Conservation (phyloP, 257 asterid species). For the Nyctanthes arbortristis region DNA sequence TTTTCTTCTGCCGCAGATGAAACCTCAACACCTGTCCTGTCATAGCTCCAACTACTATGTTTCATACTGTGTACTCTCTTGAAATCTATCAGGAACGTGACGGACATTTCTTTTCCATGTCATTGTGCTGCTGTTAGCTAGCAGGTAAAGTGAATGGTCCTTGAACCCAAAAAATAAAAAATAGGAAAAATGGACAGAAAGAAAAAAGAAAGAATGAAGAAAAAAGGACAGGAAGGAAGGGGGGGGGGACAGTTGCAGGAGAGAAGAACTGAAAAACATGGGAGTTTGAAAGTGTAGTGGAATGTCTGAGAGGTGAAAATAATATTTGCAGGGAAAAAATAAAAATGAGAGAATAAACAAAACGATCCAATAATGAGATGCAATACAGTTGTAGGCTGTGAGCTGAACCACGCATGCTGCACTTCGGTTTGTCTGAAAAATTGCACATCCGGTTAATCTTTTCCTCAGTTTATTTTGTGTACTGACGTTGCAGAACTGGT, state of each 20-base stretch:
- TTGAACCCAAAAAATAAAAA: not conserved
- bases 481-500: conserved; percentile 23
- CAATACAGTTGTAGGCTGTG: conserved; percentile 11
- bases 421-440: conserved; percentile 10
- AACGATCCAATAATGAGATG: no score
- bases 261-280: not conserved
- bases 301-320: not conserved
- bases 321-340: not conserved
- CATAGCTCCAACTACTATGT: conserved; percentile 9
- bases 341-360: no score
- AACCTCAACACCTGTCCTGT: not conserved
- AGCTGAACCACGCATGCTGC: conserved; percentile 18
- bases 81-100: conserved; percentile 9
- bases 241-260: not conserved
- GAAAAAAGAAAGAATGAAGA: not conserved
- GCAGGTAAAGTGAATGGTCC: not conserved
- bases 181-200: not conserved
- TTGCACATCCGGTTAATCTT: not conserved
- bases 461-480: not conserved
- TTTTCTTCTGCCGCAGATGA: conserved; percentile 78
- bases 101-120: conserved; percentile 5
- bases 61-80: conserved; percentile 1
- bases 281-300: not conserved
- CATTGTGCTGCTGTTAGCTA: conserved; percentile 2
- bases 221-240: not conserved